These are phyloP conservation scores for Penicillium sp. DNA, from an alignment of 2,329 filamentous ascomycete species.

Conservation along the genomic window DNA sequence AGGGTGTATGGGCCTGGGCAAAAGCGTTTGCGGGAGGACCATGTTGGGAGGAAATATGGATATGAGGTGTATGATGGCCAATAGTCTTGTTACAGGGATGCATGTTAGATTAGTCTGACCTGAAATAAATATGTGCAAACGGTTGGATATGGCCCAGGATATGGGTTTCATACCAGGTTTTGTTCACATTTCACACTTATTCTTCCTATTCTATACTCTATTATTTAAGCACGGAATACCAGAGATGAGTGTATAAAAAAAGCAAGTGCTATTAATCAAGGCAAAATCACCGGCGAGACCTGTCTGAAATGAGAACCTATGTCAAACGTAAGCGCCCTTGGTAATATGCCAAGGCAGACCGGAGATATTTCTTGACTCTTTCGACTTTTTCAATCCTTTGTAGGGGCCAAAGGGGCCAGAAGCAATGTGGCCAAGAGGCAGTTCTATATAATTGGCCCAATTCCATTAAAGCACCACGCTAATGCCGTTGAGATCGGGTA, in stretches of 20 bases:
- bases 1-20: not conserved
- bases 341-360: not conserved
- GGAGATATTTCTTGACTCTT: not conserved
- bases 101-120: not conserved
- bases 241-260: too few relatives aligned
- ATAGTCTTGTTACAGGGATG: not conserved
- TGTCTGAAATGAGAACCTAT: not conserved
- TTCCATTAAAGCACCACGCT: not conserved
- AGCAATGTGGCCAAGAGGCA: not conserved
- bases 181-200: not conserved
- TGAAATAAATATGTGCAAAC: not conserved
- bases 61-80: constrained; percentile 3
- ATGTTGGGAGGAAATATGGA: not conserved
- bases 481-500: constrained; percentile 1
- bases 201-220: not conserved
- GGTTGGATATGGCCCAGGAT: not conserved
- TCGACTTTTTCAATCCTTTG: not conserved
- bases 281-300: not conserved
- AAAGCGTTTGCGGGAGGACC: not conserved
- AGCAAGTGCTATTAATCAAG: not conserved
- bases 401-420: not conserved
- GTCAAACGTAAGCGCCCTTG: not conserved
- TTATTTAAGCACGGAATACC: not conserved
- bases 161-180: not conserved
- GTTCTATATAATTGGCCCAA: not conserved